Percentiles rank a stretch among this genome's conserved stretches.
These are phyloP conservation scores for Glycyrrhiza uralensis DNA, from an alignment of 306 rosid genomes.

Conservation along the genomic window DNA sequence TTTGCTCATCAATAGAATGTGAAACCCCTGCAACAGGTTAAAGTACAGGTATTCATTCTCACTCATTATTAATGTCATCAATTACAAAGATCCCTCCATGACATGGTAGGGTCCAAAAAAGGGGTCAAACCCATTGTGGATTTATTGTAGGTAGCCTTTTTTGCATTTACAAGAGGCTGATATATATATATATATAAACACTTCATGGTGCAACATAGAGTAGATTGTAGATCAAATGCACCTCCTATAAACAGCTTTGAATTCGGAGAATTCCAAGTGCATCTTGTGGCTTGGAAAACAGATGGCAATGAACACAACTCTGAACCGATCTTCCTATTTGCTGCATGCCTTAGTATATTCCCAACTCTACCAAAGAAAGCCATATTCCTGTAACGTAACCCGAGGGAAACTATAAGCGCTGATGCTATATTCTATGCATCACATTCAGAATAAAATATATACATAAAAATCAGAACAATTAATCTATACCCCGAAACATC, in stretches of 20 bases:
- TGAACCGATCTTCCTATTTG: conserved; percentile 41
- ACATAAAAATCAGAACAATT: not conserved
- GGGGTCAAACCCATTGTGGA: not conserved
- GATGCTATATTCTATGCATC: not conserved
- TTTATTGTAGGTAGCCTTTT: not conserved
- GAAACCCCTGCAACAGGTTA: conserved; percentile 68
- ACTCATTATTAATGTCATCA: not conserved
- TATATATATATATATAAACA: not conserved
- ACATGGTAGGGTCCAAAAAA: not conserved
- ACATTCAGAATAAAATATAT: not conserved
- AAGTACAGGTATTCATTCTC: not conserved
- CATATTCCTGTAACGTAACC: conserved; percentile 56
- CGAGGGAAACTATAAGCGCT: conserved; percentile 2
- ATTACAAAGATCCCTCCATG: not conserved
- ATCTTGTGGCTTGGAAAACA: conserved; percentile 55
- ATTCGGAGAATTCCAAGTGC: conserved; percentile 49
- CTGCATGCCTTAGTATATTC: conserved; percentile 55
- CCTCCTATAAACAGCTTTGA: conserved; percentile 90
- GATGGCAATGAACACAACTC: conserved; percentile 53
- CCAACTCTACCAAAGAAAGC: conserved; percentile 84
- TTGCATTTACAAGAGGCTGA: not conserved
- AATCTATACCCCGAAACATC: not conserved
- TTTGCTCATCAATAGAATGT: conserved; percentile 59
- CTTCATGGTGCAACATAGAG: not conserved
- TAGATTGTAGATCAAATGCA: conserved; percentile 15